Evolutionary conservation across 2,329 filamentous ascomycete genomes (phyloP).

Genomic region (Ophiostoma novo-ulmi): DNA sequence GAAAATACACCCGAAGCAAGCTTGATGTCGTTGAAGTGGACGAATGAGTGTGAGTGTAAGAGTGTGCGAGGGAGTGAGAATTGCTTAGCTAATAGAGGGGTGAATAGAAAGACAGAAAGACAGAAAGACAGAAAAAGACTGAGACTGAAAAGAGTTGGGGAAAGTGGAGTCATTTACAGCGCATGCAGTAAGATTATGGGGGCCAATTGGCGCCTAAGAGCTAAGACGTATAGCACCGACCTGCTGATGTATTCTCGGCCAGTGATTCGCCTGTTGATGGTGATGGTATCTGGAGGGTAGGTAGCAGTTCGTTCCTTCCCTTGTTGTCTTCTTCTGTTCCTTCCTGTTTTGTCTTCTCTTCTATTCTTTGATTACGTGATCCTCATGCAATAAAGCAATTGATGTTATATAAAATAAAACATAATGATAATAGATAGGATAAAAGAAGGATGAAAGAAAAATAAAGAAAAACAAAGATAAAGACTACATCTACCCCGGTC

Average conservation of each 20-base stretch:
- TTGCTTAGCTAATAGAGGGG: not conserved
- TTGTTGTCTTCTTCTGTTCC: not conserved
- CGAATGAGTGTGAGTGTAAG: not conserved
- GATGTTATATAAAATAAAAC: not conserved
- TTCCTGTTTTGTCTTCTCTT: not conserved
- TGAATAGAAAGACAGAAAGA: not conserved
- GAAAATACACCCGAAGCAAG: not conserved
- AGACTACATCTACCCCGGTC: not conserved
- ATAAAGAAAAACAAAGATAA: not conserved
- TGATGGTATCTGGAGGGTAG: constrained; percentile 2
- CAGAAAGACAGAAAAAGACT: not conserved
- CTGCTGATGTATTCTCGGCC: constrained; percentile 22
- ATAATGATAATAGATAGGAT: not conserved
- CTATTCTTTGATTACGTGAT: not conserved
- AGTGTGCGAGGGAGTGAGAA: not conserved
- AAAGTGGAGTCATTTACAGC: not conserved
- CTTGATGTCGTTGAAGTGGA: not conserved
- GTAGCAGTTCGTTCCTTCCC: not conserved
- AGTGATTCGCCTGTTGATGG: constrained; percentile 20
- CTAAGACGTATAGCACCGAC: not conserved
- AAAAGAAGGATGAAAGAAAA: not conserved
- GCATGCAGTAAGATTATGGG: not conserved
- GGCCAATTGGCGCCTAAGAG: not conserved
- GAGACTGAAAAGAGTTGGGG: not conserved
- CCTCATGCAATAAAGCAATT: too few relatives aligned